These are phyloP conservation scores for Cladosporium velox DNA, from an alignment of 2,329 filamentous ascomycete genomes.

Conservation along the genomic window DNA sequence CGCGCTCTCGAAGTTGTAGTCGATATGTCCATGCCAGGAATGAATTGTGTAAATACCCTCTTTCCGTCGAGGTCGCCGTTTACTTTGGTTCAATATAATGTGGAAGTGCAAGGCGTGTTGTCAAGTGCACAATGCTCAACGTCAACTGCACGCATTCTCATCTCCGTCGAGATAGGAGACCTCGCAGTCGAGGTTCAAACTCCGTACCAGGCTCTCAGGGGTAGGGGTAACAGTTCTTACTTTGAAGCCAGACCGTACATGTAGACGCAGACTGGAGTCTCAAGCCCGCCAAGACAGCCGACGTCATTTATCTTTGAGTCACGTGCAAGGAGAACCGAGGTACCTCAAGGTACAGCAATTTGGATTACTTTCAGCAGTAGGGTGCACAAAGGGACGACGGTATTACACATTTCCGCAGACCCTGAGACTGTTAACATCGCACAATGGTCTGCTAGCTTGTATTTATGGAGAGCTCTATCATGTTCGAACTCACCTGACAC, in stretches of 20 bases:
- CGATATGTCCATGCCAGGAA: not conserved
- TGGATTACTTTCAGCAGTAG: not conserved
- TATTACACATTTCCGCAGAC: not conserved
- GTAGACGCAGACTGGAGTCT: too few relatives aligned
- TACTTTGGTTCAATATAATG: too few relatives aligned
- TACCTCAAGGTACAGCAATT: not conserved
- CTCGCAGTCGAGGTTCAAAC: too few relatives aligned
- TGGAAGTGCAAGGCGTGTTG: too few relatives aligned
- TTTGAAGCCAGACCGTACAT: too few relatives aligned
- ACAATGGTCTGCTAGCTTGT: not conserved
- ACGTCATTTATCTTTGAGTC: not conserved
- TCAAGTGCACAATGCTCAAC: too few relatives aligned
- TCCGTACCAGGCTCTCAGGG: too few relatives aligned
- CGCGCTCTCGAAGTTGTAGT: slow-evolving; percentile 1
- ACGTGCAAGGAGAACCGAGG: not conserved
- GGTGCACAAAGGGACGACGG: not conserved
- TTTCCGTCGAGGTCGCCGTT: not conserved
- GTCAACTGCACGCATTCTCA: too few relatives aligned
- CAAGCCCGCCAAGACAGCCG: not conserved
- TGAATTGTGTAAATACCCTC: not conserved
- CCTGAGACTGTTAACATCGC: not conserved
- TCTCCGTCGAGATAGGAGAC: too few relatives aligned
- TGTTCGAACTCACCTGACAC: not conserved
- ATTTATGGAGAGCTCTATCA: not conserved
- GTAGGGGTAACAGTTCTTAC: too few relatives aligned